Percentiles rank a stretch among this genome's conserved stretches.
phyloP scores from a whole-genome alignment of 2,329 filamentous ascomycete species.

The Byssothecium circinans region DNA sequence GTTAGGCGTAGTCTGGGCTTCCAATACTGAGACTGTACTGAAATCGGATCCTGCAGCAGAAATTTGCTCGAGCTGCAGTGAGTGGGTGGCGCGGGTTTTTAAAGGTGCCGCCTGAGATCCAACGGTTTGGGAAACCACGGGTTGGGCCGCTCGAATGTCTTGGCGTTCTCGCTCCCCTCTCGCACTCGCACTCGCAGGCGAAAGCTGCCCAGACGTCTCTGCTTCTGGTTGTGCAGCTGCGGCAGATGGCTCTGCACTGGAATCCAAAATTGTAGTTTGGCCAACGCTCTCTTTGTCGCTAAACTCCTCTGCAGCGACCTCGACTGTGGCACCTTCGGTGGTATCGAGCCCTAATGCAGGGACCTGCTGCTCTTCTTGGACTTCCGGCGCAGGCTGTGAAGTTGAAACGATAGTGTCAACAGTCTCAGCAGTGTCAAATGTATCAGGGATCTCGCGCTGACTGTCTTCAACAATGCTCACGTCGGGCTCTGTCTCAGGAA shows the following conservation, averaged over 20 bases:
- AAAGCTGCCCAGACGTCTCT: neutral
- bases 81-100: too few species aligned
- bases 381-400: neutral
- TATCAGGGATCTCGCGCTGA: slow-evolving; percentile 7
- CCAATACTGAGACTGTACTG: too few species aligned
- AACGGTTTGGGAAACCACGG: too few species aligned
- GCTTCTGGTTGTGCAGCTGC: neutral
- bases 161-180: too few species aligned
- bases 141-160: neutral
- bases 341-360: neutral
- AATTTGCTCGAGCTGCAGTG: too few species aligned
- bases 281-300: neutral
- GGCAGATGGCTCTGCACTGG: neutral
- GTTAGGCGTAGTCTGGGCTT: too few species aligned
- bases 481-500: slow-evolving; percentile 32
- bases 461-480: slow-evolving; percentile 11
- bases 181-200: too few species aligned
- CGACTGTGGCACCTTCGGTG: neutral
- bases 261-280: neutral
- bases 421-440: slow-evolving; percentile 4
- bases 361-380: neutral
- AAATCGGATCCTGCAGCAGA: too few species aligned
- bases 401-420: slow-evolving; percentile 1
- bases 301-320: neutral
- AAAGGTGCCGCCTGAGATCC: too few species aligned